phyloP scores from a whole-genome alignment of 2,329 filamentous ascomycete species.

The Zymoseptoria pseudotritici region DNA sequence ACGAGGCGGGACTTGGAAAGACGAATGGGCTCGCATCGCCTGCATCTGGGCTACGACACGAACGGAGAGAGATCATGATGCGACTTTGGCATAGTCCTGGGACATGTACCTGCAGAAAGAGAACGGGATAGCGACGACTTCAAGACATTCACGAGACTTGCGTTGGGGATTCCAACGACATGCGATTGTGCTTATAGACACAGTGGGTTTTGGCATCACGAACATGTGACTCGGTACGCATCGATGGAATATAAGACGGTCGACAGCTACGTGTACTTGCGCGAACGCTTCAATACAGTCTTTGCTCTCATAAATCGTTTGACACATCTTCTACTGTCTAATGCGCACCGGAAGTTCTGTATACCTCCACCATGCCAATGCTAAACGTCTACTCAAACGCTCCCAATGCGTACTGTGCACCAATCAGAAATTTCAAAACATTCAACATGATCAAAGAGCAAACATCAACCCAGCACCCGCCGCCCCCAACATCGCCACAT shows the following conservation, averaged over 20 bases:
- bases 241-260: too few relatives aligned
- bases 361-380: not conserved
- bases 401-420: not conserved
- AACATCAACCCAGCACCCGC: slow-evolving; percentile 22
- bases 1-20: not conserved
- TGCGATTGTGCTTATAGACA: too few relatives aligned
- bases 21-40: too few relatives aligned
- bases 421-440: not conserved
- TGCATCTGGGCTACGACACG: not conserved
- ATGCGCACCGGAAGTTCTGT: too few relatives aligned
- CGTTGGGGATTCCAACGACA: not conserved
- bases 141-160: not conserved
- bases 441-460: slow-evolving; percentile 5
- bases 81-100: not conserved
- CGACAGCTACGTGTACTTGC: too few relatives aligned
- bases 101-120: not conserved
- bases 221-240: too few relatives aligned
- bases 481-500: slow-evolving; percentile 21
- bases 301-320: too few relatives aligned
- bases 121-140: not conserved
- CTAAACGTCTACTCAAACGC: not conserved
- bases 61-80: not conserved
- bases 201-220: too few relatives aligned
- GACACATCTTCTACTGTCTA: too few relatives aligned
- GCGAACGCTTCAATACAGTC: too few relatives aligned